Conservation (phyloP, 495 filamentous ascomycete genomes). For the Bacidia gigantensis region DNA sequence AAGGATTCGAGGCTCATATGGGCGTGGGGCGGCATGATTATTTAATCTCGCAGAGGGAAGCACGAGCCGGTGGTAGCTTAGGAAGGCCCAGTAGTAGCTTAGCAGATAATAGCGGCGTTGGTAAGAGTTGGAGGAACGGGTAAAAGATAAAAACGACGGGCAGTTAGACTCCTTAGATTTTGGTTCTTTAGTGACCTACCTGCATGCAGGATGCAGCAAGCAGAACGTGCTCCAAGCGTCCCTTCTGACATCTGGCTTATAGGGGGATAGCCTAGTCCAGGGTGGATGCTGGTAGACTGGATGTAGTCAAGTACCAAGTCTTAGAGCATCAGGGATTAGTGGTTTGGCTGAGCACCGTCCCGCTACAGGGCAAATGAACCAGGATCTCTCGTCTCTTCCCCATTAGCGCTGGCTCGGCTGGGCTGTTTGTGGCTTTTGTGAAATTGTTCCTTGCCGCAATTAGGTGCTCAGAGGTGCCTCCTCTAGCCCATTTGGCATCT, state of each 20-base stretch:
- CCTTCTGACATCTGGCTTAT: no score
- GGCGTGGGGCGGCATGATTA: not conserved
- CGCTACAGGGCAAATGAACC: no score
- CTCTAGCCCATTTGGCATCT: not conserved
- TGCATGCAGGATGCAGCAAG: not conserved
- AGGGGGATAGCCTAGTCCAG: no score
- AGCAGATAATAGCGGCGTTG: not conserved
- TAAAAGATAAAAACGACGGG: no score
- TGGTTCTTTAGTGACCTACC: not conserved
- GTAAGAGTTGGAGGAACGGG: not conserved
- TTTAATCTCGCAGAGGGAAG: not conserved
- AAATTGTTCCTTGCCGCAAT: not conserved
- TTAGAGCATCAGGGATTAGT: not conserved
- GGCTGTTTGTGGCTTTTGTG: not conserved
- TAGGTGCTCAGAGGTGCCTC: not conserved
- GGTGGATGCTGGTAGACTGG: not conserved
- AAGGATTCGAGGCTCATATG: not conserved
- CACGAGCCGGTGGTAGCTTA: not conserved
- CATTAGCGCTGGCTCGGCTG: not conserved
- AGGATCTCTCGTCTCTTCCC: not conserved
- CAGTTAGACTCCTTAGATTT: no score
- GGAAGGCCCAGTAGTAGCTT: no score
- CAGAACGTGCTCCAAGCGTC: not conserved
- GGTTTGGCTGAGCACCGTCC: not conserved
- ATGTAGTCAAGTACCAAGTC: not conserved